phyloP scores from a whole-genome alignment of 129 eudicot genomes.

The Dittrichia graveolens region DNA sequence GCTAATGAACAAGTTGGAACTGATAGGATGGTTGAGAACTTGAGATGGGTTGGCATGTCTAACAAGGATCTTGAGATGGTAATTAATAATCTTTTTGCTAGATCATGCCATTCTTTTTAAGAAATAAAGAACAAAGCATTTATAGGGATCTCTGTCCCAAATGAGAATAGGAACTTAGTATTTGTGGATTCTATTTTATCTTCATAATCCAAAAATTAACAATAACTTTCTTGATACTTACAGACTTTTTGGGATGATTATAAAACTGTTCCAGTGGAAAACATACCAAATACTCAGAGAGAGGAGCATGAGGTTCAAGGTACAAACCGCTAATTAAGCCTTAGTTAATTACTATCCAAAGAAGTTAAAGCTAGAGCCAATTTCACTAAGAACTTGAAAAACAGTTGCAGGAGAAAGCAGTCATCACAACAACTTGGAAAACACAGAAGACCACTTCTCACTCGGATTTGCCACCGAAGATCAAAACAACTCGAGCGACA shows the following conservation, averaged over 20 bases:
- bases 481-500: slow-evolving; percentile 39
- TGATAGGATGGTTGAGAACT: slow-evolving; percentile 61
- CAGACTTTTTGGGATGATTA: slow-evolving; percentile 70
- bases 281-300: slow-evolving; percentile 45
- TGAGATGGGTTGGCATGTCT: slow-evolving; percentile 93
- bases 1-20: slow-evolving; percentile 45
- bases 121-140: neutral
- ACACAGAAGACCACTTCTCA: slow-evolving; percentile 46
- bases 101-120: neutral
- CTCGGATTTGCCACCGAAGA: slow-evolving; percentile 35
- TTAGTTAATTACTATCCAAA: neutral
- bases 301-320: slow-evolving; percentile 55
- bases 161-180: neutral
- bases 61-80: slow-evolving; percentile 79
- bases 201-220: neutral
- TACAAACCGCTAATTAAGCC: slow-evolving; percentile 23
- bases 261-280: slow-evolving; percentile 68
- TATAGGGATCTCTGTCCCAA: neutral
- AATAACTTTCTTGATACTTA: slow-evolving; percentile 14
- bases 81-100: slow-evolving; percentile 2
- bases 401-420: slow-evolving; percentile 61
- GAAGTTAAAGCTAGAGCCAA: slow-evolving; percentile 1
- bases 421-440: slow-evolving; percentile 43
- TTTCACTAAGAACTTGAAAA: slow-evolving; percentile 20
- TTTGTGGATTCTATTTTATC: slow-evolving; percentile 11